A percentile compares a stretch with the other conserved stretches of the same genome.
Evolutionary conservation across 805 yeast genomes (phyloP).

Genomic region (Kuraishia capsulata): DNA sequence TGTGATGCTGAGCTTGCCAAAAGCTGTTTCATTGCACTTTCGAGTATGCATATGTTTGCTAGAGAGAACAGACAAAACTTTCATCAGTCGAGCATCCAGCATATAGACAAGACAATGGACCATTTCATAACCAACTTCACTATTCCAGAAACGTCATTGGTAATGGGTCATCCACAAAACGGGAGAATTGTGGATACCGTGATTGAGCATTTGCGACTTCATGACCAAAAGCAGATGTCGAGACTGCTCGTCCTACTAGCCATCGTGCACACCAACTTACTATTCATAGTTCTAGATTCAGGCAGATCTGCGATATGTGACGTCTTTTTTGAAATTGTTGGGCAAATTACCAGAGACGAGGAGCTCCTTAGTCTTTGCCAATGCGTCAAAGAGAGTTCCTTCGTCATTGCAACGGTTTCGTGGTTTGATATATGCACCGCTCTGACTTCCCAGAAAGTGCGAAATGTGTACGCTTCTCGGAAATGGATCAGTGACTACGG

Average conservation of each 20-base stretch:
- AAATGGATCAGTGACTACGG: neutral
- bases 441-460: neutral
- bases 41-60: neutral
- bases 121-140: neutral
- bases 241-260: neutral
- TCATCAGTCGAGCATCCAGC: neutral
- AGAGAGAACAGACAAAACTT: neutral
- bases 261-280: neutral
- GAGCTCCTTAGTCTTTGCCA: neutral
- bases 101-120: neutral
- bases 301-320: neutral
- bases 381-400: neutral
- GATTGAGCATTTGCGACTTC: neutral
- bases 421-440: neutral
- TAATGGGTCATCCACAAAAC: neutral
- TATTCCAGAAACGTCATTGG: neutral
- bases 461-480: neutral
- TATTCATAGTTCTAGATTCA: neutral
- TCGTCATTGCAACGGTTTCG: neutral
- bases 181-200: neutral
- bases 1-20: neutral
- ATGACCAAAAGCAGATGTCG: neutral
- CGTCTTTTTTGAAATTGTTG: neutral
- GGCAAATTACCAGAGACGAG: neutral
- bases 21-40: neutral